These are phyloP conservation scores for Tubosaeta sp. DNA, from an alignment of 768 basidiomycete species.

Conservation along the genomic window DNA sequence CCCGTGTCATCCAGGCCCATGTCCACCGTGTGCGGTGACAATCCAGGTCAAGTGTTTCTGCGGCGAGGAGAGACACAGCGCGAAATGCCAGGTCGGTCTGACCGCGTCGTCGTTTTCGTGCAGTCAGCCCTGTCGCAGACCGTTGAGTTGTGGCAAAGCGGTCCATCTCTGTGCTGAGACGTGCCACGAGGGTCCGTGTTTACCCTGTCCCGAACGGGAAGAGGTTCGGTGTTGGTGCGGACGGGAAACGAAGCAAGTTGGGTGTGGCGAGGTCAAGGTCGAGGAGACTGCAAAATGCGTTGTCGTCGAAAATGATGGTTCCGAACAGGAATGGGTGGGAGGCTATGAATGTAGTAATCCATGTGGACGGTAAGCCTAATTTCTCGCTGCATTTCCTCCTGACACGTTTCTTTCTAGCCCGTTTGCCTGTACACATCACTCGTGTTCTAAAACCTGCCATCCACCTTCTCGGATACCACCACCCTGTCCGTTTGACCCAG, in stretches of 20 bases:
- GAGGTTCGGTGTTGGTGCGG: conserved; percentile 78
- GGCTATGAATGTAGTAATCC: conserved; percentile 52
- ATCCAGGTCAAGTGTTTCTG: conserved; percentile 79
- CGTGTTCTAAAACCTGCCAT: conserved; percentile 74
- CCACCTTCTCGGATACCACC: conserved; percentile 56
- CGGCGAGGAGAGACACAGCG: conserved; percentile 42
- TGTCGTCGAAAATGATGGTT: conserved; percentile 26
- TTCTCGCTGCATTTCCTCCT: conserved; percentile 1
- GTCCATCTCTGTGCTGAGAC: conserved; percentile 61
- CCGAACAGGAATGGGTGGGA: conserved; percentile 59
- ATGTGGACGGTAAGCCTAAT: conserved; percentile 51
- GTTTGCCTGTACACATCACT: conserved; percentile 77
- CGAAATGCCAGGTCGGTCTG: conserved; percentile 47
- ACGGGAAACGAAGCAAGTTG: conserved; percentile 49
- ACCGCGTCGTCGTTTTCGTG: conserved; percentile 32
- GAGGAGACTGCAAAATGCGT: conserved; percentile 33
- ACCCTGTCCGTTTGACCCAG: conserved; percentile 72
- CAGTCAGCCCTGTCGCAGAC: conserved; percentile 34
- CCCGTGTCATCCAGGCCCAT: conserved; percentile 92
- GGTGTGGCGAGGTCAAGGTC: conserved; percentile 63
- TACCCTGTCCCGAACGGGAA: conserved; percentile 54
- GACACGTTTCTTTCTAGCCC: conserved; percentile 32
- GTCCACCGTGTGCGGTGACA: conserved; percentile 87
- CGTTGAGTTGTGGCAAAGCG: conserved; percentile 57
- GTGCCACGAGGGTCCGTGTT: conserved; percentile 81